Evolutionary conservation across 1,139 yeast genomes (phyloP), one percentile per base, ranked within the genome.

Genomic region (Kodamaea suecica): DNA sequence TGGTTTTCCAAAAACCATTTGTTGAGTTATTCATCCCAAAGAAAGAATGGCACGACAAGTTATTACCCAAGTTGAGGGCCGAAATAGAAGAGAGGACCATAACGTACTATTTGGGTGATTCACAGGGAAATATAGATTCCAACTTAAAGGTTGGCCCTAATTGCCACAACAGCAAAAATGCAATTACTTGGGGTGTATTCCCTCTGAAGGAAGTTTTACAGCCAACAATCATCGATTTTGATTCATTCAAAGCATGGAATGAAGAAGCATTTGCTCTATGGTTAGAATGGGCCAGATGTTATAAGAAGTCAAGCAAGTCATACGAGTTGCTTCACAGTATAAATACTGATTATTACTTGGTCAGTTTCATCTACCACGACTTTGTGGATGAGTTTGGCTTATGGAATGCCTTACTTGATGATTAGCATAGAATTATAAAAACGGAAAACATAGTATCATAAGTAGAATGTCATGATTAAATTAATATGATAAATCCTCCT

Each of bases 101-200:
- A 17, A 78, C 88, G 7, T 88, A 80, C 58, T 90, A 83, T 56
- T 71, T 75, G 23, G 90, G 94, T 27, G 87, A 82, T 53, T 53
- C 73, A 27, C 44, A 59, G 3, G 82, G 82, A 1, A 53, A 61
- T n/a, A 76, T 86, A 43, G 63, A 67, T 21, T 75, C 90, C 3
- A 84, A 84, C 47, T 61, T 84, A 52, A 70, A 71, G 1, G 33
- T 52, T 5, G 55, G 52, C 0, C 44, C 45, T 2, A 48, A 52
- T 28, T 42, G 48, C n/a, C 63, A 55, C 38, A 54, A 54, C 35
- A 60, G 66, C 38, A 69, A 66, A 48, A 80, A 82, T 48, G 95
- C 94, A 16, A 94, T 92, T 7, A 92, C 97, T 1, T 92, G 97
- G 97, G 97, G 97, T 38, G 95, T 84, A 3, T 88, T 90, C 66